Evolutionary conservation across 1,284 basidiomycete species (phyloP).

Genomic region (Kwoniella shivajii): DNA sequence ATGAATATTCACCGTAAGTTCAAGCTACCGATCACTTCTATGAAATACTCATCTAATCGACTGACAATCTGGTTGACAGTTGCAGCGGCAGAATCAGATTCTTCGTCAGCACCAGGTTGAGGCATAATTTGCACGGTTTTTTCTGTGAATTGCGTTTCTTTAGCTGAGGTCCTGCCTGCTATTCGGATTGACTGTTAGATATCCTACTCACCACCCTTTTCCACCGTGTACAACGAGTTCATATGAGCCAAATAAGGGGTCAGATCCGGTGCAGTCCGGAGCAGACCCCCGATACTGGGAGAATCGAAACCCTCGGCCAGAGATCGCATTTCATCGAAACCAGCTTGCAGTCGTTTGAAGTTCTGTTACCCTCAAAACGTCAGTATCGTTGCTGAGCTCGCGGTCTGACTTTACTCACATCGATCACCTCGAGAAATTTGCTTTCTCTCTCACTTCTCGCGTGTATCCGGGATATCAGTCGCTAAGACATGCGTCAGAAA

Average conservation of each 20-base stretch:
- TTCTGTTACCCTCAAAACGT: constrained; percentile 63
- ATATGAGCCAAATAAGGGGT: constrained; percentile 64
- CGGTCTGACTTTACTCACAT: constrained; percentile 56
- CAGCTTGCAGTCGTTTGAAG: constrained; percentile 72
- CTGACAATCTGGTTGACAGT: constrained; percentile 71
- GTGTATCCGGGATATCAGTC: constrained; percentile 89
- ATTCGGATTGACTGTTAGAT: neutral
- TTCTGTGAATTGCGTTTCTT: constrained; percentile 14
- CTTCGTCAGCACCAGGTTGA: constrained; percentile 75
- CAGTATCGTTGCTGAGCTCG: neutral
- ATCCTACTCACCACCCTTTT: constrained; percentile 63
- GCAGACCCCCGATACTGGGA: constrained; percentile 69
- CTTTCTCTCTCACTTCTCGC: constrained; percentile 82
- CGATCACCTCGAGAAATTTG: constrained; percentile 80
- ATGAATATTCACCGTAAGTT: constrained; percentile 6
- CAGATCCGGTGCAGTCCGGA: constrained; percentile 80
- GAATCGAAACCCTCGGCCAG: constrained; percentile 73
- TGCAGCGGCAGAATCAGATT: constrained; percentile 72
- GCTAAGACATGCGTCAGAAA: constrained; percentile 47
- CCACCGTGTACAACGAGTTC: constrained; percentile 68
- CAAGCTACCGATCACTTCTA: constrained; percentile 54
- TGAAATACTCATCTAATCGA: constrained; percentile 67
- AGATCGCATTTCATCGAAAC: constrained; percentile 65
- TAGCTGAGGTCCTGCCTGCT: neutral
- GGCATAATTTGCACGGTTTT: constrained; percentile 63